Evolutionary conservation across 1,284 basidiomycete genomes (phyloP).

Genomic region (Phlebopus sp.): DNA sequence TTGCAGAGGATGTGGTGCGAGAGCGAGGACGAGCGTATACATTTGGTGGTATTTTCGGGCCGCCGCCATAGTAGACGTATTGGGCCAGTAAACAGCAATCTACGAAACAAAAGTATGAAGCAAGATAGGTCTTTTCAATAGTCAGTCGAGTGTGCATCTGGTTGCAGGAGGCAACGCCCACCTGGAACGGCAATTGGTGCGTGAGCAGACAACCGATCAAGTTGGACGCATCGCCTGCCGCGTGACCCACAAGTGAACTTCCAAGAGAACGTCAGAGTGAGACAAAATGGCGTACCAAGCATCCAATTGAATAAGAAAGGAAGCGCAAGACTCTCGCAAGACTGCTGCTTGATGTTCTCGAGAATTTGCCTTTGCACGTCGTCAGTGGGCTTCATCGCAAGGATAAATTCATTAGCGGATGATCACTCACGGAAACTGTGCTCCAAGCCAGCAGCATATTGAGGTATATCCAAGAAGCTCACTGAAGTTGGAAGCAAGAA

Average conservation of each 20-base stretch:
- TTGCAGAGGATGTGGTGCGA: slow-evolving; percentile 41
- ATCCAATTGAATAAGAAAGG: slow-evolving; percentile 92
- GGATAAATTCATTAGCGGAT: slow-evolving; percentile 12
- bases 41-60: slow-evolving; percentile 34
- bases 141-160: not conserved
- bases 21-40: slow-evolving; percentile 40
- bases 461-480: slow-evolving; percentile 70
- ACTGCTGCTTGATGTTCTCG: slow-evolving; percentile 72
- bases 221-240: slow-evolving; percentile 83
- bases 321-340: slow-evolving; percentile 83
- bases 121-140: slow-evolving; percentile 72
- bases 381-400: slow-evolving; percentile 23
- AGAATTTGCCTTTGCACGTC: slow-evolving; percentile 62
- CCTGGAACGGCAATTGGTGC: slow-evolving; percentile 92
- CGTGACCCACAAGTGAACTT: not conserved
- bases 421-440: slow-evolving; percentile 83
- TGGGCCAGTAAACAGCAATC: slow-evolving; percentile 75
- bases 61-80: slow-evolving; percentile 69
- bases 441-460: slow-evolving; percentile 86
- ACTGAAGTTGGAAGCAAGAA: slow-evolving; percentile 33
- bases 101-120: slow-evolving; percentile 81
- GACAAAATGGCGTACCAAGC: slow-evolving; percentile 54
- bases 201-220: slow-evolving; percentile 88
- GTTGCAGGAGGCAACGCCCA: slow-evolving; percentile 34
- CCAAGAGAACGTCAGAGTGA: not conserved